Percentiles rank a stretch among this genome's conserved stretches.
Evolutionary conservation across 345 rosid species (phyloP).

Genomic region (Clausena lansium): DNA sequence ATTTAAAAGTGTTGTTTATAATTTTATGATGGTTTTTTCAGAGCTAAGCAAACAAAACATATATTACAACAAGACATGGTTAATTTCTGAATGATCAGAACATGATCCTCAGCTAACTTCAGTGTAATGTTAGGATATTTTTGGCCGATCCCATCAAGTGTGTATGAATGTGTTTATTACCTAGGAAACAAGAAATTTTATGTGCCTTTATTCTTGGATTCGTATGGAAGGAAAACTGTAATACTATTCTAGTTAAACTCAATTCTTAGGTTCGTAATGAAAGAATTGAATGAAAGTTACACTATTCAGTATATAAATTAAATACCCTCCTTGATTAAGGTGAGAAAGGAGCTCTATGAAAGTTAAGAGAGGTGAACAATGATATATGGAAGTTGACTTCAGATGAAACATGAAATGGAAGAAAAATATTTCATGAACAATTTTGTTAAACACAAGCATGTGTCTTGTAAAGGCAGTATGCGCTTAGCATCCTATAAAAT

Average conservation of each 20-base stretch:
- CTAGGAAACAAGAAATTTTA: neutral
- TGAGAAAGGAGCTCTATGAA: neutral
- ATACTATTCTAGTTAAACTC: neutral
- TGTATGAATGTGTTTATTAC: neutral
- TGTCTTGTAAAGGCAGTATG: neutral
- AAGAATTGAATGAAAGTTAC: neutral
- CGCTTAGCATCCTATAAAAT: neutral
- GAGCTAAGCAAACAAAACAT: neutral
- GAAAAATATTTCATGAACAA: neutral
- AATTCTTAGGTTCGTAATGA: neutral
- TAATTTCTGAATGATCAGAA: neutral
- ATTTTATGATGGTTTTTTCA: neutral
- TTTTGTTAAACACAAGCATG: neutral
- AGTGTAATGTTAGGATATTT: neutral
- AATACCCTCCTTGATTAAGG: neutral
- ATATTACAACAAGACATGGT: neutral
- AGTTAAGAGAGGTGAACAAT: neutral
- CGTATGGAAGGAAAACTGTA: neutral
- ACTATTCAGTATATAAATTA: neutral
- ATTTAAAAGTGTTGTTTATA: neutral
- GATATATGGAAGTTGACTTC: neutral
- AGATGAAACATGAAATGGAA: neutral
- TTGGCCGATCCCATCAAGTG: neutral
- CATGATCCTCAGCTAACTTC: neutral
- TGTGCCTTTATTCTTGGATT: neutral